Percentiles rank a stretch among this genome's conserved stretches.
These are phyloP conservation scores for Cutaneotrichosporon spelunceum DNA, from an alignment of 1,284 basidiomycete genomes.

Conservation along the genomic window DNA sequence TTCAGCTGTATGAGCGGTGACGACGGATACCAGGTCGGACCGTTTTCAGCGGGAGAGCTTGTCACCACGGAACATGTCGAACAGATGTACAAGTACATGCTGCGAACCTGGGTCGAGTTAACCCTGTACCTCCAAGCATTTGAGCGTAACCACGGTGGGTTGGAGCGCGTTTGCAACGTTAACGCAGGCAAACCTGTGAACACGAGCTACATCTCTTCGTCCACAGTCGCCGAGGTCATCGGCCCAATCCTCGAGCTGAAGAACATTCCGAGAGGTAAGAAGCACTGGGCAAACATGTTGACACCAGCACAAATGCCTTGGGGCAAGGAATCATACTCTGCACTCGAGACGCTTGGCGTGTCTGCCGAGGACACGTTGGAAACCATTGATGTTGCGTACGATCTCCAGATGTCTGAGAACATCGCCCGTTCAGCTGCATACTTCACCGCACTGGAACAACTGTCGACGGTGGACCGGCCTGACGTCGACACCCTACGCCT, in stretches of 20 bases:
- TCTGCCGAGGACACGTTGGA: slow-evolving; percentile 26
- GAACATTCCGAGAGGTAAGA: not conserved
- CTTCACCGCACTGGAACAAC: slow-evolving; percentile 34
- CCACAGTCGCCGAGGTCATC: slow-evolving; percentile 21
- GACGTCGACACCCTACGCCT: slow-evolving; percentile 33
- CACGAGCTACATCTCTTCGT: not conserved
- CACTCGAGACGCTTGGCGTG: slow-evolving; percentile 26
- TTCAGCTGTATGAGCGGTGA: slow-evolving; percentile 39
- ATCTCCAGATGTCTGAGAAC: slow-evolving; percentile 36
- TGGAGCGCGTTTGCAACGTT: not conserved
- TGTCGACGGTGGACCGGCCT: slow-evolving; percentile 25
- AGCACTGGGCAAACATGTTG: not conserved
- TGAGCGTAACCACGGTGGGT: slow-evolving; percentile 27
- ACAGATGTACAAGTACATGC: slow-evolving; percentile 45
- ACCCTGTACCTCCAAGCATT: slow-evolving; percentile 27
- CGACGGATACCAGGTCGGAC: slow-evolving; percentile 39
- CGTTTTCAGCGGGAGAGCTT: slow-evolving; percentile 28
- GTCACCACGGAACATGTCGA: slow-evolving; percentile 26
- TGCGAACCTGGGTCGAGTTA: slow-evolving; percentile 44
- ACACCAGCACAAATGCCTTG: not conserved
- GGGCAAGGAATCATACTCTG: not conserved
- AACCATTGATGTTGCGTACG: slow-evolving; percentile 38
- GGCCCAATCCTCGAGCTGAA: slow-evolving; percentile 14
- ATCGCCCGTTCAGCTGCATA: slow-evolving; percentile 21
- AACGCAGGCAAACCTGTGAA: not conserved